phyloP scores from a whole-genome alignment of 106 monocot genomes.

The Dendrobium nobile region DNA sequence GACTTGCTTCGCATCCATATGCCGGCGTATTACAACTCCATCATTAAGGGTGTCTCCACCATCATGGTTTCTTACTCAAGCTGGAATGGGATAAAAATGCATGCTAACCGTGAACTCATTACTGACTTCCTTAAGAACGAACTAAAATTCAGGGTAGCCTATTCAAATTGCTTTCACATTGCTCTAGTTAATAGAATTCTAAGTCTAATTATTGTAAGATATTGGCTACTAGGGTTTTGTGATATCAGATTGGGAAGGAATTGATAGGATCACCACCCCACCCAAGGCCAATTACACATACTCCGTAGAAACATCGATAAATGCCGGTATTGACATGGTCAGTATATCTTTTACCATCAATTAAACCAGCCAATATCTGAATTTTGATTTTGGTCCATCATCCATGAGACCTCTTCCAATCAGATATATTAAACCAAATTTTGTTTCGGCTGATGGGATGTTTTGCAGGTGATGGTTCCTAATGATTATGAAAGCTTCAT shows the following conservation, averaged over 20 bases:
- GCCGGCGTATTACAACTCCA: slow-evolving; percentile 34
- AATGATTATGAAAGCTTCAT: slow-evolving; percentile 28
- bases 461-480: slow-evolving; percentile 42
- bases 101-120: slow-evolving; percentile 25
- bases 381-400: neutral
- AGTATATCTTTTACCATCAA: slow-evolving; percentile 1
- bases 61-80: slow-evolving; percentile 42
- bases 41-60: slow-evolving; percentile 38
- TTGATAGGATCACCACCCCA: slow-evolving; percentile 55
- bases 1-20: slow-evolving; percentile 38
- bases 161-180: neutral
- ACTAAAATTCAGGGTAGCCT: slow-evolving; percentile 26
- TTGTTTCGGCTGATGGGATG: too few relatives aligned
- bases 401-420: too few relatives aligned
- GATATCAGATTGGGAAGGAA: slow-evolving; percentile 71
- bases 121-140: slow-evolving; percentile 39
- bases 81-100: slow-evolving; percentile 41
- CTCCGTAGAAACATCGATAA: slow-evolving; percentile 46
- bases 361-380: neutral
- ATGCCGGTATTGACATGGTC: slow-evolving; percentile 80
- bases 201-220: neutral
- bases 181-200: neutral
- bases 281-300: slow-evolving; percentile 44
- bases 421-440: too few relatives aligned
- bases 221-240: slow-evolving; percentile 55